Base-by-base conservation (phyloP, 306 rosid genomes). In the Gastrolobium bilobum region DNA sequence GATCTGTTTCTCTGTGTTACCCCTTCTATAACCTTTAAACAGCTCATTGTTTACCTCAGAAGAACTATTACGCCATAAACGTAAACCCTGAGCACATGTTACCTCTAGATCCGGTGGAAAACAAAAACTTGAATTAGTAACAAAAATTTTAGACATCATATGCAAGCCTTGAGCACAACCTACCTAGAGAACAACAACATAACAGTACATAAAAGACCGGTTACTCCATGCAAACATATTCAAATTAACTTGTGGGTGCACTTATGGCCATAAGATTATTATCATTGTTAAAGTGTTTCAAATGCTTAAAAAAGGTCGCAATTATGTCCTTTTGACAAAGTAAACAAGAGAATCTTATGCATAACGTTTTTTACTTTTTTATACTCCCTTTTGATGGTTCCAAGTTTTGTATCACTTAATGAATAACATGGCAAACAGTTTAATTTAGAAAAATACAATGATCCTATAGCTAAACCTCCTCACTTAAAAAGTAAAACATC, bases 11-110 rank as follows among this genome's bases (percentile, higher is more conserved):
- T 81, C 86, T 26, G 82, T 4, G 78, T 92, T 94, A 53, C 97
- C 88, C 82, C 73, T 90, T 43, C 84, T 63, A 74, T 88, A 90
- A 56, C 98, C 97, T 83, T 83, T 68, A 80, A 77, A 94, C 11
- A 94, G 84, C 78, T 84, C 93, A 85, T 85, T 48, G 73, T 90
- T 92, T 51, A 94, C 75, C 66, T 85, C 93, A 38, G 86, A 72
- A 46, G 96, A 78, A 80, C 76, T 86, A 84, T 88, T 89, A 60
- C 92, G 97, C 98, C 98, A 92, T 83, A 94, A 83, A 39, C 9
- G 79, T 74, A 90, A 84, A 38, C 79, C 91, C 85, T 89, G 84
- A 82, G 83, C 92, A 80, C 97, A 94, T 62, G 8, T 64, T 34
- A 91, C 64, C 85, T 86, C 98, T 94, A 77, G 54, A 77, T 73